phyloP scores from a whole-genome alignment of 2,329 filamentous ascomycete genomes.

The Aspergillus sp. region DNA sequence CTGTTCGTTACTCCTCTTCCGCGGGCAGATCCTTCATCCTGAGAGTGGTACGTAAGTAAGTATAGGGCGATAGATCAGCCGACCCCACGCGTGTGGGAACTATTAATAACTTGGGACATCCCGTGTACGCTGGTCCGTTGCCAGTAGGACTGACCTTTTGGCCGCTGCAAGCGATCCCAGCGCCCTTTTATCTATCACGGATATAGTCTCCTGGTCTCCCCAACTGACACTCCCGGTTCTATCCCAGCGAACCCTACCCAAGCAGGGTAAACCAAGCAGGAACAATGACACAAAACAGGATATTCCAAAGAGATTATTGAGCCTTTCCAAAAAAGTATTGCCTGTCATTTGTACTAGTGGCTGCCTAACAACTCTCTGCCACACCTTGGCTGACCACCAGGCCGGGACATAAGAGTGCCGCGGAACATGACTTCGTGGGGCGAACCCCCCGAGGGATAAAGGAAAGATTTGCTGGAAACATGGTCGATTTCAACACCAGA shows the following conservation, averaged over 20 bases:
- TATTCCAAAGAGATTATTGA: background rate
- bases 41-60: background rate
- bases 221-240: too few relatives aligned
- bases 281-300: too few relatives aligned
- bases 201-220: too few relatives aligned
- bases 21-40: background rate
- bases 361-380: constrained; percentile 9
- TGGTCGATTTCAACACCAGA: constrained; percentile 20
- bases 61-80: background rate
- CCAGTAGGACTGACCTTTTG: too few relatives aligned
- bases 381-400: constrained; percentile 10
- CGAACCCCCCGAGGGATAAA: constrained; percentile 6
- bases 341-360: constrained; percentile 18
- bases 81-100: background rate
- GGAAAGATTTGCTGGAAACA: constrained; percentile 16
- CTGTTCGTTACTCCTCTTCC: background rate
- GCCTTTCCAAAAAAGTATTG: constrained; percentile 9
- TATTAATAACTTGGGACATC: too few relatives aligned
- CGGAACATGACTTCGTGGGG: constrained; percentile 1
- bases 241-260: too few relatives aligned
- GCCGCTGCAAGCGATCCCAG: too few relatives aligned
- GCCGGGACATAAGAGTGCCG: background rate
- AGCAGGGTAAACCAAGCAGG: too few relatives aligned
- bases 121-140: too few relatives aligned
- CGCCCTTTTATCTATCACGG: too few relatives aligned